Base-by-base conservation (phyloP, 2,329 filamentous ascomycete species). In the Colletotrichum sublineola region DNA sequence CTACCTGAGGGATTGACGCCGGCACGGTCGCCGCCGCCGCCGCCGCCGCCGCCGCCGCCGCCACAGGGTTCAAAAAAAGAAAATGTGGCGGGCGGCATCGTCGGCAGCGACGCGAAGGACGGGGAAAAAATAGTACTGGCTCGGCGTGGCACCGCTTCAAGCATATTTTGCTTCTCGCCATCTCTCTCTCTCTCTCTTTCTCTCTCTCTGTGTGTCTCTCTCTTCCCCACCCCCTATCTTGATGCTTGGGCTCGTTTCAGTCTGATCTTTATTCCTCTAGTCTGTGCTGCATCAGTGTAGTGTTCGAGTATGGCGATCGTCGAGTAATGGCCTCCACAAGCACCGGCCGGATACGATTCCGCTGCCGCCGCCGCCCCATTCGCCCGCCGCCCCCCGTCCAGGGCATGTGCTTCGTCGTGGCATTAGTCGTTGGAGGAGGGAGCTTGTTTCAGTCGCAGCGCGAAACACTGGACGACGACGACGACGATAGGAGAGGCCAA, bases 331-430 rank as follows among this genome's bases (percentile, higher is more conserved):
- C 66, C 31, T 55, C 64, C 40, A 44, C 40, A 65, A 53, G 70
- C 66, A 70, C 70, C 60, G 70, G 64, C 60, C 60, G 60, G 55
- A 65, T 64, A 40, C 66, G 69, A 69, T 66, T 70, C 60, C 24
- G 55, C 20, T 58, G 69, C 60, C 64, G 66, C 69, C 60, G 69
- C 33, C 31, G 66, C 36, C 46, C 52, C 5, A 9, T n/a, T n/a
- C 20, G 44, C 15, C 50, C 14, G 12, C 24, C 40, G 24, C 42
- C 31, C 18, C 38, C 38, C 56, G 33, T n/a, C 40, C 29, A 29
- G 46, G 44, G 66, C 66, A 69, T 72, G 68, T 63, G 64, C 48
- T 46, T 36, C 33, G 57, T 57, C 48, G 68, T 58, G 61, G 64
- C 64, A 64, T 64, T 29, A n/a, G 52, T 31, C 55, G 40, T 61